Base-by-base conservation (phyloP, 176 grass and related monocot genomes). In the Eremochloa ophiuroides region DNA sequence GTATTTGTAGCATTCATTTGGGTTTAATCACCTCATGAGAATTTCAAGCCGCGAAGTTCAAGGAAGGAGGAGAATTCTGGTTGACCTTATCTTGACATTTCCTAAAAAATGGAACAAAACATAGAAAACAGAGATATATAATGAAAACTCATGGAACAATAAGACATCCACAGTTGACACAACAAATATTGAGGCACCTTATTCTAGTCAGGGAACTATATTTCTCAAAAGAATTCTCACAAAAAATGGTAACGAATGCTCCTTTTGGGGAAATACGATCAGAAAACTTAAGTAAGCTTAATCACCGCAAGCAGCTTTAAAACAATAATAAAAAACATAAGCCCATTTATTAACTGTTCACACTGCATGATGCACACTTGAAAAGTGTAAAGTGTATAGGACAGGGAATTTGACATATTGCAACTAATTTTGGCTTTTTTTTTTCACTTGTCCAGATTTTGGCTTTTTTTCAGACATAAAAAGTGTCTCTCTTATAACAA, bases 31-130 rank as follows among this genome's bases (percentile, higher is more conserved):
- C 74, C 27, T 35, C 20, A 76, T n/a, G 43, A 60, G 33, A 40
- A n/a, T 16, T 82, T 85, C 69, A 92, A 11, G 76, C 62, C 20
- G 73, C 70, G 62, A 83, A 33, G 79, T 82, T 89, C 31, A 83
- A 82, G 51, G 84, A 64, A 84, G 82, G 71, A 66, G 82, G 68
- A 73, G 67, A 74, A 60, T 62, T 69, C 41, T 74, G 59, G 37
- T 48, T 74, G 51, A 31, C 59, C 39, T 65, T 77, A 43, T 90
- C 76, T 61, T 82, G 75, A 69, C 43, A 69, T 90, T 81, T 84
- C 87, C 90, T 96, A 46, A 61, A 82, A 74, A 78, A 74, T 17
- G 67, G 75, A 83, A 75, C 31, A 81, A 75, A 58, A 79, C 60
- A 80, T 69, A 78, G 85, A 4, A 51, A 69, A 85, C 43, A 35